Base-by-base conservation (phyloP, 805 yeast genomes). In the Saturnispora gosingensis region DNA sequence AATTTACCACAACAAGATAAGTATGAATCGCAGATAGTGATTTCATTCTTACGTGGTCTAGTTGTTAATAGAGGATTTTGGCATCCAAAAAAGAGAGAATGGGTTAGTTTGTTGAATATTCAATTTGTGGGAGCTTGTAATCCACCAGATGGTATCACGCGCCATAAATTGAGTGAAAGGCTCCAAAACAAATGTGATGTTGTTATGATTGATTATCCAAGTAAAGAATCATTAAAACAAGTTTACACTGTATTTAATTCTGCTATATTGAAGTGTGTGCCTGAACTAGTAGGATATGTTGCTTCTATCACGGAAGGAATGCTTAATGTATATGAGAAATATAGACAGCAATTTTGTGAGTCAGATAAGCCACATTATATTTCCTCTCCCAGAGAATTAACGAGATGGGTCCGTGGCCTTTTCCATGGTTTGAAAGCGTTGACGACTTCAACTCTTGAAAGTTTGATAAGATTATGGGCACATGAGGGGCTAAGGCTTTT, bases 41-140 rank as follows among this genome's bases (percentile, higher is more conserved):
- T 88, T 10, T 73, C 84, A 1, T 77, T 90, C 40, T 60, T 91
- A 53, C 76, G 97, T 44, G 91, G 87, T 58, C 60, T 91, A 61
- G 69, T 87, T 6, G 91, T 85, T 56, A 75, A 76, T 20, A 64
- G 70, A 0, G 97, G 97, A 0, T 91, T 88, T 61, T 88, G 96
- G 93, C 73, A 79, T 47, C 66, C 74, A 0, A 59, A 66, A 10
- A 79, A 78, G 28, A 71, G 73, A 45, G 72, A 73, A 25, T 91
- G 97, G 96, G 80, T 90, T 1, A 56, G 69, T 0, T 54, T 88
- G 8, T 69, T 73, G 16, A 74, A 81, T 45, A 72, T 91, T 27
- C 95, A 85, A 60, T 74, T 91, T 67, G 93, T 89, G n/a, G 97
- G 95, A 8, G 97, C 98, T 0, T 91, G 98, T 64, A 91, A 91